Evolutionary conservation across 805 yeast genomes (phyloP).

Genomic region (Candida montana): DNA sequence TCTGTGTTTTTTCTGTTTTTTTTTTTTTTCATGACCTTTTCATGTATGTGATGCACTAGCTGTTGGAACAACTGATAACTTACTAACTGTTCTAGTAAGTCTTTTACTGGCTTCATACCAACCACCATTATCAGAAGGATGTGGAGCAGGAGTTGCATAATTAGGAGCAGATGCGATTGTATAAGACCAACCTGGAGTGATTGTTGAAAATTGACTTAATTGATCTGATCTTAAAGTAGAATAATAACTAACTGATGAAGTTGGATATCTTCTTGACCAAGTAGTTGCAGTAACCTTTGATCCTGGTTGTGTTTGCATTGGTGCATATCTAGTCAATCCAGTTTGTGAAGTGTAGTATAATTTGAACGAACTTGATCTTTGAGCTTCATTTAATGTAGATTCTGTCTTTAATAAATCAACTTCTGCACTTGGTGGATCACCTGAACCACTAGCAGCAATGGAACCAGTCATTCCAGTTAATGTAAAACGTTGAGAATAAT

Average conservation of each 20-base stretch:
- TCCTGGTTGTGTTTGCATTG: conserved; percentile 90
- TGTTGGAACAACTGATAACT: background rate
- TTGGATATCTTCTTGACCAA: conserved; percentile 63
- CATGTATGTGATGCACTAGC: background rate
- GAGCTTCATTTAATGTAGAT: conserved; percentile 32
- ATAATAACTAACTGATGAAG: conserved; percentile 63
- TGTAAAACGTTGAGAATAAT: conserved; percentile 62
- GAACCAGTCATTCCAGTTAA: conserved; percentile 73
- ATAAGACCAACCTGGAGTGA: conserved; percentile 84
- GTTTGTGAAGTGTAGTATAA: conserved; percentile 76
- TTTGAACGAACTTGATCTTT: conserved; percentile 48
- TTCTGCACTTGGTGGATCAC: conserved; percentile 41
- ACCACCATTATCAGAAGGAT: conserved; percentile 58
- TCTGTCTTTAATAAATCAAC: conserved; percentile 26
- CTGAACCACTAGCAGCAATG: conserved; percentile 32
- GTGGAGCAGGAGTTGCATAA: conserved; percentile 65
- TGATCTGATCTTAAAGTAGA: conserved; percentile 31
- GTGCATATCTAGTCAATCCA: conserved; percentile 76
- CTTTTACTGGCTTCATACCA: conserved; percentile 51
- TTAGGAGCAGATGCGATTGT: conserved; percentile 59
- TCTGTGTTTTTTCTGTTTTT: too few relatives aligned
- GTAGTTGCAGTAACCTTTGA: conserved; percentile 56
- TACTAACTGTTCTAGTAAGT: background rate
- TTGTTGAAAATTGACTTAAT: conserved; percentile 47
- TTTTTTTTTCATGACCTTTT: too few relatives aligned